Evolutionary conservation across 306 rosid genomes (phyloP).

Genomic region (Castanopsis chinensis): DNA sequence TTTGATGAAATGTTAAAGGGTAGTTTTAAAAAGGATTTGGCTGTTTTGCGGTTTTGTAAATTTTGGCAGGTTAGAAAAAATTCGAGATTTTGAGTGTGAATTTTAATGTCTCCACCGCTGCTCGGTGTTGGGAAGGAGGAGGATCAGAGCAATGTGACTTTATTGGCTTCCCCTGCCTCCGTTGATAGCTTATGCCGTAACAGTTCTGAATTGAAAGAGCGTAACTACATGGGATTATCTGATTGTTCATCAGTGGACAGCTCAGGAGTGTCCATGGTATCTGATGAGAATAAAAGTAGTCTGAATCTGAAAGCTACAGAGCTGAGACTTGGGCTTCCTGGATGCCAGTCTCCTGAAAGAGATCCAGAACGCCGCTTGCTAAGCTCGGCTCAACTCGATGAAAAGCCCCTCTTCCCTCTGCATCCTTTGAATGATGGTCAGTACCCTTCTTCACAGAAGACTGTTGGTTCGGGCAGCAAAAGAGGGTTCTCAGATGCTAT

Average conservation of each 20-base stretch:
- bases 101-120: slow-evolving; percentile 61
- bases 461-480: slow-evolving; percentile 66
- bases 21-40: not conserved
- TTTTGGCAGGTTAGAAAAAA: slow-evolving; percentile 32
- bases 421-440: slow-evolving; percentile 51
- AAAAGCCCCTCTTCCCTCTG: slow-evolving; percentile 59
- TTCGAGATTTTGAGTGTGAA: slow-evolving; percentile 24
- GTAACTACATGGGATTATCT: slow-evolving; percentile 77
- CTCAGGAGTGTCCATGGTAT: slow-evolving; percentile 40
- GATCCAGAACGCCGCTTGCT: slow-evolving; percentile 41
- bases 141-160: slow-evolving; percentile 56
- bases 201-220: slow-evolving; percentile 56
- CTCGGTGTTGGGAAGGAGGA: slow-evolving; percentile 61
- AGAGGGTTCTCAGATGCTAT: slow-evolving; percentile 83
- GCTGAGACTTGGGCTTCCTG: slow-evolving; percentile 84
- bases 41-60: slow-evolving; percentile 1
- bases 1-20: not conserved
- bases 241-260: slow-evolving; percentile 73
- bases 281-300: slow-evolving; percentile 45
- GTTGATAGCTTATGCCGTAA: slow-evolving; percentile 42
- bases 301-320: slow-evolving; percentile 82
- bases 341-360: slow-evolving; percentile 75
- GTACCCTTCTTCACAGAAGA: slow-evolving; percentile 44
- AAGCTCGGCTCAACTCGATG: slow-evolving; percentile 59
- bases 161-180: slow-evolving; percentile 57